Conservation (phyloP, 768 basidiomycete genomes). For the Phlegmacium glaucopus region DNA sequence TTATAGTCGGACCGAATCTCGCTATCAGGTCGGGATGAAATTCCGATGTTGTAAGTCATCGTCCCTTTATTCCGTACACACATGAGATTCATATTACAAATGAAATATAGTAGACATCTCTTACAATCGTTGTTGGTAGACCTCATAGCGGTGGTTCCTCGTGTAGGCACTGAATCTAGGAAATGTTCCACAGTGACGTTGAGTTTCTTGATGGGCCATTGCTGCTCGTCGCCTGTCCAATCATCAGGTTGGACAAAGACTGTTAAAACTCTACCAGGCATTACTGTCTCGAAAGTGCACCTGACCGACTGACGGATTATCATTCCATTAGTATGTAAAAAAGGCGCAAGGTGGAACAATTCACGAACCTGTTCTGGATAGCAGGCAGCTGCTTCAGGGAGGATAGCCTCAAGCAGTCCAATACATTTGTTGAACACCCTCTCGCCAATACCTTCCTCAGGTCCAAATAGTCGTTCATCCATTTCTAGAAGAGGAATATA, state of each 20-base stretch:
- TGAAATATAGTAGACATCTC: background rate
- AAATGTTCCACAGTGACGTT: slow-evolving; percentile 37
- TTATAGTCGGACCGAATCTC: slow-evolving; percentile 35
- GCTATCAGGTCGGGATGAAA: slow-evolving; percentile 26
- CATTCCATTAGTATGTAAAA: background rate
- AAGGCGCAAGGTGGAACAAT: slow-evolving; percentile 1
- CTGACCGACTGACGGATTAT: slow-evolving; percentile 42
- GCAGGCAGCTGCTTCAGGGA: slow-evolving; percentile 50
- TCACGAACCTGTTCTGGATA: slow-evolving; percentile 64
- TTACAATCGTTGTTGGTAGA: slow-evolving; percentile 12
- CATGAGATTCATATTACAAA: background rate
- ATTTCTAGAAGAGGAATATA: slow-evolving; percentile 87
- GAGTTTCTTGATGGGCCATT: slow-evolving; percentile 54
- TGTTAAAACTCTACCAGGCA: slow-evolving; percentile 40
- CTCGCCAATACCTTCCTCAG: slow-evolving; percentile 51
- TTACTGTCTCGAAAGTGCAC: slow-evolving; percentile 59
- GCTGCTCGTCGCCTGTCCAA: slow-evolving; percentile 36
- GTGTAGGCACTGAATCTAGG: slow-evolving; percentile 14
- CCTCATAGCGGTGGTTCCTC: slow-evolving; percentile 16
- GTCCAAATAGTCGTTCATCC: slow-evolving; percentile 77
- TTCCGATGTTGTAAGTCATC: slow-evolving; percentile 52
- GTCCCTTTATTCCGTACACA: slow-evolving; percentile 50
- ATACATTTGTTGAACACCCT: slow-evolving; percentile 77
- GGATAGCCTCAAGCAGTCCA: slow-evolving; percentile 61
- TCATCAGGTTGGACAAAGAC: slow-evolving; percentile 67